These are phyloP conservation scores for Neotropicomus parvogracilis DNA, from an alignment of 1,284 basidiomycete species.

Conservation along the genomic window DNA sequence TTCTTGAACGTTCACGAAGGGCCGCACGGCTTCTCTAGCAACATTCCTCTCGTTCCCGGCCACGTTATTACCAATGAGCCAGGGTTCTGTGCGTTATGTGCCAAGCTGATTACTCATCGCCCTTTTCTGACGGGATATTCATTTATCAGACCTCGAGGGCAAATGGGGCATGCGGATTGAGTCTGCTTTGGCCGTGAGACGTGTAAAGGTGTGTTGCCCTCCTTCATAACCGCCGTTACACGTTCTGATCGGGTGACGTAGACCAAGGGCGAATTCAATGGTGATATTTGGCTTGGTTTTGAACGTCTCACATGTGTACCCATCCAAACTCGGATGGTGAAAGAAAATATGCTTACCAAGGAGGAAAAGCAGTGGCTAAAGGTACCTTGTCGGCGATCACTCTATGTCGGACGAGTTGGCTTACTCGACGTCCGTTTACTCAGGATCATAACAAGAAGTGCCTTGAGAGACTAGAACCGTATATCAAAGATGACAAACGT, in stretches of 20 bases:
- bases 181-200: constrained; percentile 71
- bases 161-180: constrained; percentile 91
- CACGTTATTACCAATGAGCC: constrained; percentile 89
- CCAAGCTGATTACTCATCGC: constrained; percentile 15
- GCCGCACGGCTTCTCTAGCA: constrained; percentile 66
- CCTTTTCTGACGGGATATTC: constrained; percentile 12
- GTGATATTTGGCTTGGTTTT: constrained; percentile 78
- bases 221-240: constrained; percentile 5
- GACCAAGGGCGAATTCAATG: constrained; percentile 71
- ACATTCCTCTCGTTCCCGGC: constrained; percentile 69
- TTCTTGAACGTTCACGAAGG: constrained; percentile 81
- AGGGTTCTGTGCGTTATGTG: constrained; percentile 64
- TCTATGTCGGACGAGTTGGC: neutral
- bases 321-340: constrained; percentile 90
- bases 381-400: constrained; percentile 37
- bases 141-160: constrained; percentile 65
- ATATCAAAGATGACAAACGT: constrained; percentile 74
- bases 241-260: constrained; percentile 29
- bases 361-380: constrained; percentile 91
- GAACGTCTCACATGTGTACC: constrained; percentile 90
- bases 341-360: constrained; percentile 77
- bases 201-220: constrained; percentile 53
- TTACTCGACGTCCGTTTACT: constrained; percentile 5
- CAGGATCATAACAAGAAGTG: constrained; percentile 85
- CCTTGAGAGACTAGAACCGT: constrained; percentile 65